phyloP scores from a whole-genome alignment of 768 basidiomycete species.

The Rhodotorula diobovata region DNA sequence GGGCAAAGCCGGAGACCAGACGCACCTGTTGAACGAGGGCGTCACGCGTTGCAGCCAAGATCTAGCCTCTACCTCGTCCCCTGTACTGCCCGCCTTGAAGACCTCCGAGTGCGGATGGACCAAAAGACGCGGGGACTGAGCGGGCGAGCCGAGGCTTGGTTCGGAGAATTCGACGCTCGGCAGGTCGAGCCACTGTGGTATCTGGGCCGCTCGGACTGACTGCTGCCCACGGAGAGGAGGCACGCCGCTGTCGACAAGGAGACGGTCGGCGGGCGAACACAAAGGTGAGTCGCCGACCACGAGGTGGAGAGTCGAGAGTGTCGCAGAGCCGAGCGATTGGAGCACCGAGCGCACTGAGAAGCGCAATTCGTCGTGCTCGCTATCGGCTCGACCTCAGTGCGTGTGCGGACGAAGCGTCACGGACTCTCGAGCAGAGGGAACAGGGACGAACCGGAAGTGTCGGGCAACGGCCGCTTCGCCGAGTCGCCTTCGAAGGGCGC shows the following conservation, averaged over 20 bases:
- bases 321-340: slow-evolving; percentile 4
- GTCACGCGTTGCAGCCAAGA: slow-evolving; percentile 26
- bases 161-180: neutral
- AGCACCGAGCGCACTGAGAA: slow-evolving; percentile 43
- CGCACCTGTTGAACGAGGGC: slow-evolving; percentile 41
- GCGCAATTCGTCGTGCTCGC: slow-evolving; percentile 44
- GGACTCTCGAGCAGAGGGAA: neutral
- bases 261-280: neutral
- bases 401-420: too few species aligned
- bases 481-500: neutral
- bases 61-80: slow-evolving; percentile 2
- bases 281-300: slow-evolving; percentile 36
- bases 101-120: slow-evolving; percentile 15
- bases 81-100: slow-evolving; percentile 7
- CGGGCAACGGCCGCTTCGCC: neutral
- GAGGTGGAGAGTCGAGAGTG: slow-evolving; percentile 31
- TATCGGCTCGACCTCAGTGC: neutral
- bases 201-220: slow-evolving; percentile 42
- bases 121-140: neutral
- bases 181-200: slow-evolving; percentile 50
- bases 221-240: neutral
- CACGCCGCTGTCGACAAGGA: neutral
- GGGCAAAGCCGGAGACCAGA: too few species aligned
- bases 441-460: slow-evolving; percentile 25
- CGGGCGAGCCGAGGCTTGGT: neutral